Percentiles rank a stretch among this genome's conserved stretches.
phyloP scores from a whole-genome alignment of 129 eudicot genomes.

The Erigeron canadensis region DNA sequence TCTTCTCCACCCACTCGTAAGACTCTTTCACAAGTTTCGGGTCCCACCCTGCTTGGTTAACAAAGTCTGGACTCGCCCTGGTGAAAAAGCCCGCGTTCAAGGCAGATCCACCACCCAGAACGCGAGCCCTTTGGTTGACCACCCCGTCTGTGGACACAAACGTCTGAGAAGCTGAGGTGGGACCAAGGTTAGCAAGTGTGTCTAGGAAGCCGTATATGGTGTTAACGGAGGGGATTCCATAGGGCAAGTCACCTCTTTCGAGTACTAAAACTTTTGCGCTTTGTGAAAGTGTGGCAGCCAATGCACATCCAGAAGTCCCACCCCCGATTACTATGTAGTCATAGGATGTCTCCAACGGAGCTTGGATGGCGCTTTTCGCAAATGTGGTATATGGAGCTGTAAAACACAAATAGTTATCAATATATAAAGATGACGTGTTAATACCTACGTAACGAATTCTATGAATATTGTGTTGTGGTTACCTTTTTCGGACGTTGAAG shows the following conservation, averaged over 20 bases:
- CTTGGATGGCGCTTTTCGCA: slow-evolving; percentile 56
- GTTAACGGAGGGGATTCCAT: slow-evolving; percentile 45
- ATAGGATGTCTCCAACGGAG: slow-evolving; percentile 43
- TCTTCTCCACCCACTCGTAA: slow-evolving; percentile 70
- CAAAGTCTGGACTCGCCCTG: slow-evolving; percentile 49
- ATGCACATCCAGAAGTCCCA: slow-evolving; percentile 87
- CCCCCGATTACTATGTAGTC: slow-evolving; percentile 90
- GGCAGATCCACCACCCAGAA: slow-evolving; percentile 80
- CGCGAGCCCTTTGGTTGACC: slow-evolving; percentile 71
- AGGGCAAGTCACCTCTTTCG: slow-evolving; percentile 80
- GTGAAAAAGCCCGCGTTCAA: slow-evolving; percentile 84
- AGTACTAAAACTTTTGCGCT: slow-evolving; percentile 56
- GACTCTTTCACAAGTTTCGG: slow-evolving; percentile 49
- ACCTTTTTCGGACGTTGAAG: slow-evolving; percentile 32
- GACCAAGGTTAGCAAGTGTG: slow-evolving; percentile 52
- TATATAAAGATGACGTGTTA: background rate
- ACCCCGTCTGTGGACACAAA: slow-evolving; percentile 86
- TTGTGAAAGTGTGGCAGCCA: slow-evolving; percentile 78
- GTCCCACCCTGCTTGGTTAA: slow-evolving; percentile 53
- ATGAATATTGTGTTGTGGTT: background rate
- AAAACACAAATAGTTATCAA: background rate
- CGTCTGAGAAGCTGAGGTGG: slow-evolving; percentile 62
- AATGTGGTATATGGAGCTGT: slow-evolving; percentile 82
- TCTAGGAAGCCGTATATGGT: slow-evolving; percentile 42
- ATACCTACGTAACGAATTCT: background rate